These are phyloP conservation scores for Ceratocystiopsis sp. DNA, from an alignment of 2,329 filamentous ascomycete species.

Conservation along the genomic window DNA sequence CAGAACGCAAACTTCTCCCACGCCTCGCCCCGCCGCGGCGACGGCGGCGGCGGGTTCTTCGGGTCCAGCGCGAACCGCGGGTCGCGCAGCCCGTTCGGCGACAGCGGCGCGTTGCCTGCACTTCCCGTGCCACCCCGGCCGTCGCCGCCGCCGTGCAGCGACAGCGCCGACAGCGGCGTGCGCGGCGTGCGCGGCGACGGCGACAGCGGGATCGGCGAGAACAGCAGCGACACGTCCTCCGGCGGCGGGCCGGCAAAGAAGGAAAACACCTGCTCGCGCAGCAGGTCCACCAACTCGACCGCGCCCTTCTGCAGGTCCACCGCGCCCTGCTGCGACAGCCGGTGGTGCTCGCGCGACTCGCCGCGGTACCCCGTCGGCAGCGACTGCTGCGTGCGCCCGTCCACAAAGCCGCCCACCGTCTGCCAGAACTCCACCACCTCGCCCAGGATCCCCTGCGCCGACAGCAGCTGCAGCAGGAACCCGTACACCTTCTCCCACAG, in stretches of 20 bases:
- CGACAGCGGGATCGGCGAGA: constrained; percentile 60
- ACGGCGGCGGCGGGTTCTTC: constrained; percentile 58
- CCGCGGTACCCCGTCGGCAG: constrained; percentile 70
- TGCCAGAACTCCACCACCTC: constrained; percentile 93
- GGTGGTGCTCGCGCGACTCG: constrained; percentile 66
- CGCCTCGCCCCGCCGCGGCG: constrained; percentile 60
- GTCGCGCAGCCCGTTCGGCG: constrained; percentile 43
- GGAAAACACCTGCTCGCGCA: constrained; percentile 60
- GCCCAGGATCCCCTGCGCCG: constrained; percentile 63
- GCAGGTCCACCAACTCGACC: constrained; percentile 63
- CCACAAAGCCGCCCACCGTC: constrained; percentile 74
- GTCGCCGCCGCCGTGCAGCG: background rate
- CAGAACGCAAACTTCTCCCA: constrained; percentile 96
- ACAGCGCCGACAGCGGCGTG: constrained; percentile 14
- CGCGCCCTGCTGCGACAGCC: constrained; percentile 54
- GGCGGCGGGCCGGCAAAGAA: constrained; percentile 82
- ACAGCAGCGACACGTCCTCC: constrained; percentile 75
- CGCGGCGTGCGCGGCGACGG: constrained; percentile 49
- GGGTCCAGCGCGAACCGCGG: constrained; percentile 67
- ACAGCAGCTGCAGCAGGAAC: constrained; percentile 59
- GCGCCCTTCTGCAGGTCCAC: constrained; percentile 59
- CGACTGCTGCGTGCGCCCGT: constrained; percentile 63
- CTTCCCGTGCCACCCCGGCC: background rate
- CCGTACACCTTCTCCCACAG: constrained; percentile 80
- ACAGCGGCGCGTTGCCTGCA: constrained; percentile 20